Conservation (phyloP, 108 stramenopile species). For the Cyclotella choctawhatcheeana region DNA sequence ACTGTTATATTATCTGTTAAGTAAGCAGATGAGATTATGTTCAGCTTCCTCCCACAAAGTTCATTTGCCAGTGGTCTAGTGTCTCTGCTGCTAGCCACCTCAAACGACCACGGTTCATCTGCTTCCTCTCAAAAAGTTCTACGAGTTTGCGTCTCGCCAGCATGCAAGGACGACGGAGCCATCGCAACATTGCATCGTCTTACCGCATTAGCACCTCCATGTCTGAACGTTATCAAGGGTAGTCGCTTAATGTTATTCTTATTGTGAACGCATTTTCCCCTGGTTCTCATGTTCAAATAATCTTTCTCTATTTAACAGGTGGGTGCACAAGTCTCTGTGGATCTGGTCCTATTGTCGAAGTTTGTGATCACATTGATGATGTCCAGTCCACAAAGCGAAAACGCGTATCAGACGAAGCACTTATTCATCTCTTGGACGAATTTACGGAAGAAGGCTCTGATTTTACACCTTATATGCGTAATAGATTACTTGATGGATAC, state of each 20-base stretch:
- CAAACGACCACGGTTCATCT: background rate
- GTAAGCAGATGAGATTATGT: too few species aligned
- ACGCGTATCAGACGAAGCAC: constrained; percentile 31
- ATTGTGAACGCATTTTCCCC: too few species aligned
- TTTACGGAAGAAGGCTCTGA: background rate
- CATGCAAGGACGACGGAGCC: constrained; percentile 45
- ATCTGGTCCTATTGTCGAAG: constrained; percentile 55
- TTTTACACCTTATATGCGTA: constrained; percentile 18
- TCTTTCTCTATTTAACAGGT: too few species aligned
- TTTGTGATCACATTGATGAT: constrained; percentile 15
- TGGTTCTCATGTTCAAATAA: too few species aligned
- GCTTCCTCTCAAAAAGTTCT: constrained; percentile 14
- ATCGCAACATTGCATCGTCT: constrained; percentile 28
- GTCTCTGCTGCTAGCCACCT: constrained; percentile 18
- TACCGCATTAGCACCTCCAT: constrained; percentile 49
- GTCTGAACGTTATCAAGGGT: constrained; percentile 39
- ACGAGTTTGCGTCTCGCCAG: constrained; percentile 41
- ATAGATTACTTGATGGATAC: constrained; percentile 37
- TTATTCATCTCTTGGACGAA: constrained; percentile 36
- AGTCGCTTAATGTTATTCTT: too few species aligned
- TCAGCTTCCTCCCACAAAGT: background rate
- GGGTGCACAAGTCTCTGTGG: constrained; percentile 59
- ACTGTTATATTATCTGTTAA: too few species aligned
- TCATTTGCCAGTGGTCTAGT: background rate
- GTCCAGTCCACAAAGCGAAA: constrained; percentile 32